Percentiles rank a stretch among this genome's conserved stretches.
Evolutionary conservation across 495 filamentous ascomycete genomes (phyloP).

Genomic region (Talaromyces adpressus): DNA sequence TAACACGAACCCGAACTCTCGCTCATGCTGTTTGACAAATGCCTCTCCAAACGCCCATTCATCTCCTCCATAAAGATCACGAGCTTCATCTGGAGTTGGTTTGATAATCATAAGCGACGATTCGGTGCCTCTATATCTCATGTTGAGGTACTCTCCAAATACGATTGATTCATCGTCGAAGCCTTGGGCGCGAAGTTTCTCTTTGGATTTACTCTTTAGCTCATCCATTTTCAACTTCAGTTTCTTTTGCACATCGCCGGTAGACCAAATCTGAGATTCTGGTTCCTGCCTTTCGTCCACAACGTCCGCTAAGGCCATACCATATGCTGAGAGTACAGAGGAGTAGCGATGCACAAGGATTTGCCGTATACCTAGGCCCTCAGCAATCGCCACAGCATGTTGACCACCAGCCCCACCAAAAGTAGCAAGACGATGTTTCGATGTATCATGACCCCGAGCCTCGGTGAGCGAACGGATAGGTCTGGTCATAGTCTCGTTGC

Average conservation of each 20-base stretch:
- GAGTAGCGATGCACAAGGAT: constrained; percentile 90
- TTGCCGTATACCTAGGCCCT: constrained; percentile 76
- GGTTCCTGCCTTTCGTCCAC: constrained; percentile 91
- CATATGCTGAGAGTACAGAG: constrained; percentile 90
- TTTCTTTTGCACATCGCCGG: constrained; percentile 19
- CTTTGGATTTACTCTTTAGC: constrained; percentile 60
- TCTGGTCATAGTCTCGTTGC: constrained; percentile 92
- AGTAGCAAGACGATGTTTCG: constrained; percentile 78
- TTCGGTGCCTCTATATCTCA: constrained; percentile 83
- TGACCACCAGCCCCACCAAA: constrained; percentile 96
- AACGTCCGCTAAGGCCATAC: constrained; percentile 93
- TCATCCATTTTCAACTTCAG: constrained; percentile 31
- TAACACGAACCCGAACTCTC: constrained; percentile 91
- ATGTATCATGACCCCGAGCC: constrained; percentile 87
- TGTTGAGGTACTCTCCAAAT: constrained; percentile 85
- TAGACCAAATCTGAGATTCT: constrained; percentile 46
- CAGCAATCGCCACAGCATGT: constrained; percentile 92
- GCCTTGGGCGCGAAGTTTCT: constrained; percentile 62
- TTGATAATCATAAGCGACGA: constrained; percentile 79
- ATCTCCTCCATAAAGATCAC: constrained; percentile 51
- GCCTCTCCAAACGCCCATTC: constrained; percentile 76
- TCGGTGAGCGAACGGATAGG: constrained; percentile 91
- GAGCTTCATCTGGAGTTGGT: constrained; percentile 49
- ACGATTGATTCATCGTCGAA: constrained; percentile 65
- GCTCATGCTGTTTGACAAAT: constrained; percentile 80